Percentiles rank a stretch among this genome's conserved stretches.
phyloP scores from a whole-genome alignment of 2,329 filamentous ascomycete genomes.

The Fusarium sp. region DNA sequence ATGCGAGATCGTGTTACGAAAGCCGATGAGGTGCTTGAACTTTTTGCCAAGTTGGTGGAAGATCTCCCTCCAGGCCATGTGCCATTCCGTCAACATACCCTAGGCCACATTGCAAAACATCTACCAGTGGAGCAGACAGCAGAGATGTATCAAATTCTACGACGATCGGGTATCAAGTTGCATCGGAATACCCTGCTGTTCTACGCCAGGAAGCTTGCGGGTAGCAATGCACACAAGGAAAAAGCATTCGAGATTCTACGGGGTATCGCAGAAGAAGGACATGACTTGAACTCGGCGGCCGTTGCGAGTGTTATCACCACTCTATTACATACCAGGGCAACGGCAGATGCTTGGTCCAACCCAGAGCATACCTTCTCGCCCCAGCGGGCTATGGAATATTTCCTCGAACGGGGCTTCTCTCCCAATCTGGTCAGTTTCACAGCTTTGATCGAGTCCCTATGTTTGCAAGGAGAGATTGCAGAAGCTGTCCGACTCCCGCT shows the following conservation, averaged over 20 bases:
- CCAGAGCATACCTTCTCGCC: constrained; percentile 49
- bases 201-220: constrained; percentile 63
- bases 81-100: constrained; percentile 57
- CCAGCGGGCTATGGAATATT: constrained; percentile 53
- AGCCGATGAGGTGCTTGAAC: constrained; percentile 51
- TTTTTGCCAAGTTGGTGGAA: constrained; percentile 51
- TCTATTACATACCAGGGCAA: constrained; percentile 63
- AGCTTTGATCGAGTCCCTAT: constrained; percentile 79
- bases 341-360: constrained; percentile 36
- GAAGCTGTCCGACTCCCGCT: constrained; percentile 55
- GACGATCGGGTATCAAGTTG: constrained; percentile 49
- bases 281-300: constrained; percentile 63
- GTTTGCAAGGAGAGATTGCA: constrained; percentile 62
- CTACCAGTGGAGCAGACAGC: constrained; percentile 51
- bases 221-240: constrained; percentile 57
- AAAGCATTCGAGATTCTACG: constrained; percentile 60
- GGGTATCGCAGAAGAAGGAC: constrained; percentile 54
- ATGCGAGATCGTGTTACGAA: constrained; percentile 43
- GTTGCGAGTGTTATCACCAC: constrained; percentile 71
- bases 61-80: constrained; percentile 51
- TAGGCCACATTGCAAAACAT: constrained; percentile 53
- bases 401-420: constrained; percentile 72
- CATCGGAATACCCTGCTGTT: constrained; percentile 63
- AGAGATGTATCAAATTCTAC: constrained; percentile 57
- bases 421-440: constrained; percentile 77